Conservation (phyloP, 2,329 filamentous ascomycete species). For the Talaromyces marneffei region DNA sequence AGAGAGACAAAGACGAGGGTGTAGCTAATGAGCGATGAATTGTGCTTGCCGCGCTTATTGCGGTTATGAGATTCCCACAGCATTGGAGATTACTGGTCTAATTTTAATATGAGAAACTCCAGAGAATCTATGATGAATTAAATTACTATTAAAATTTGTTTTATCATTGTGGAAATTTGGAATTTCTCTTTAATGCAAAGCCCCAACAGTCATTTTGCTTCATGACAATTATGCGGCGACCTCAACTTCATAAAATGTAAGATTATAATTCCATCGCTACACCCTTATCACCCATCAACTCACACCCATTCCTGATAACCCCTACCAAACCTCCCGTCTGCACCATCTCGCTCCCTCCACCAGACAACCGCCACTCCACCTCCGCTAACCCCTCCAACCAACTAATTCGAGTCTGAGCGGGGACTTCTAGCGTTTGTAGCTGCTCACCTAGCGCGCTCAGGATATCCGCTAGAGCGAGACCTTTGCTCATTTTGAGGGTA, state of each 20-base stretch:
- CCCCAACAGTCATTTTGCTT: too few species aligned
- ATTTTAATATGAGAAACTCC: background rate
- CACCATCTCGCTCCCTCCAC: slow-evolving; percentile 77
- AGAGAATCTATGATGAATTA: too few species aligned
- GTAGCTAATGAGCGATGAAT: background rate
- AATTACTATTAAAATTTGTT: too few species aligned
- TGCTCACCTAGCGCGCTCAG: slow-evolving; percentile 81
- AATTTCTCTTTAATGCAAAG: too few species aligned
- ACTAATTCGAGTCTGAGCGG: slow-evolving; percentile 75
- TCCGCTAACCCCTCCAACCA: slow-evolving; percentile 91
- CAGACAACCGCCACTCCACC: slow-evolving; percentile 84
- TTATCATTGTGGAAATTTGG: too few species aligned
- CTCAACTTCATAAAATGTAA: background rate
- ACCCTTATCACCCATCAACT: slow-evolving; percentile 54
- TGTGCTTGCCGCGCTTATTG: background rate
- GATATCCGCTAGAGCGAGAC: slow-evolving; percentile 88
- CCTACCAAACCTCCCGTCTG: slow-evolving; percentile 93
- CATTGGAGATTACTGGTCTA: background rate
- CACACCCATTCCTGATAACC: slow-evolving; percentile 78
- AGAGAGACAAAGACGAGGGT: background rate
- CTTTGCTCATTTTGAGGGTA: slow-evolving; percentile 75
- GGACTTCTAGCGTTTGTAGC: slow-evolving; percentile 74
- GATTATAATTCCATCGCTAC: slow-evolving; percentile 12
- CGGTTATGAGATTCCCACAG: background rate
- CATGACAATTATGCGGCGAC: too few species aligned